These are phyloP conservation scores for Bipolaris cookei DNA, from an alignment of 2,329 filamentous ascomycete genomes.

Conservation along the genomic window DNA sequence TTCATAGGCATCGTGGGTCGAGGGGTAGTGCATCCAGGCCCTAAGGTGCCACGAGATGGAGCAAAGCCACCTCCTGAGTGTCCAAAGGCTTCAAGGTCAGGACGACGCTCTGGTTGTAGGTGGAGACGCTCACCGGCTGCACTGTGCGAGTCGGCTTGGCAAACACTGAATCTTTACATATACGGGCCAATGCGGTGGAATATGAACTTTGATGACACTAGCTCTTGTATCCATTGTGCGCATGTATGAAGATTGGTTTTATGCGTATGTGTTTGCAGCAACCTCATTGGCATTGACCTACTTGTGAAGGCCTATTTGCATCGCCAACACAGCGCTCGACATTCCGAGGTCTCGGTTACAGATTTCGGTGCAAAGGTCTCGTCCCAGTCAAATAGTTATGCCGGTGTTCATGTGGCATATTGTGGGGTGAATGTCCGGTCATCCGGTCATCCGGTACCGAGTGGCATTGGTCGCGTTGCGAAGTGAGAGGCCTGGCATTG, in stretches of 20 bases:
- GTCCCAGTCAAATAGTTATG: neutral
- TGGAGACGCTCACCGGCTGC: neutral
- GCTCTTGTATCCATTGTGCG: neutral
- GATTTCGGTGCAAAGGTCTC: neutral
- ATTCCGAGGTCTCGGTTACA: neutral
- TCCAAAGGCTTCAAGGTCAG: neutral
- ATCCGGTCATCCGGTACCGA: neutral
- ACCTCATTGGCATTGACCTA: neutral
- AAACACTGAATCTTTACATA: neutral
- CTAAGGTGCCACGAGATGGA: neutral
- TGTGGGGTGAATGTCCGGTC: neutral
- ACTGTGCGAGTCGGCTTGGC: neutral
- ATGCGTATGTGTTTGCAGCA: neutral
- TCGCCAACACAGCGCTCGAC: neutral
- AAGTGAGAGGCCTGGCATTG: neutral
- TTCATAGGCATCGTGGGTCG: neutral
- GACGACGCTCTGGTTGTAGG: neutral
- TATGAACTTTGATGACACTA: neutral
- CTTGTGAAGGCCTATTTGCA: neutral
- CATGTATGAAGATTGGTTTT: neutral
- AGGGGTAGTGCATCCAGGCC: neutral
- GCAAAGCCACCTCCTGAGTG: conserved; percentile 4
- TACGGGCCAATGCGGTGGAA: neutral
- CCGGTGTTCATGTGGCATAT: neutral
- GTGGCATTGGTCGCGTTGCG: neutral